Percentiles rank a stretch among this genome's conserved stretches.
phyloP scores from a whole-genome alignment of 2,329 filamentous ascomycete species.

The Ceratocystis harringtonii region DNA sequence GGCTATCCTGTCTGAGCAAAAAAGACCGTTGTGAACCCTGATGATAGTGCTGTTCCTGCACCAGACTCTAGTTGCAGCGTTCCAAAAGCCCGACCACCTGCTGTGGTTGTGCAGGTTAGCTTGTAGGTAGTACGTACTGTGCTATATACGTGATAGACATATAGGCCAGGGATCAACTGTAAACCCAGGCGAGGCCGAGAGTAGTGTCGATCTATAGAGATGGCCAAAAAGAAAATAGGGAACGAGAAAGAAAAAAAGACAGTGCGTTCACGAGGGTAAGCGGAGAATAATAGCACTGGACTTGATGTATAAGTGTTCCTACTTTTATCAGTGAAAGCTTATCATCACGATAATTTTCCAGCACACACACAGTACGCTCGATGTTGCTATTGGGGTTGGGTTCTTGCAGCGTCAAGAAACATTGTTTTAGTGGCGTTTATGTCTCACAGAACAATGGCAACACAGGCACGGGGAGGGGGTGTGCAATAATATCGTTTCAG shows the following conservation, averaged over 20 bases:
- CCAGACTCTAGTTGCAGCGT: background rate
- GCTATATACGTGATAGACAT: slow-evolving; percentile 1
- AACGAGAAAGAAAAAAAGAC: background rate
- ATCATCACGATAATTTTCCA: background rate
- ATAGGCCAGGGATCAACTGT: background rate
- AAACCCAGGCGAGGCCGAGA: background rate
- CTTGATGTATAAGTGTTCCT: background rate
- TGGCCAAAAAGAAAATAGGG: background rate
- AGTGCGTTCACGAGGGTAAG: background rate
- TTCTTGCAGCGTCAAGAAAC: background rate
- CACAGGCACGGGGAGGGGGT: background rate
- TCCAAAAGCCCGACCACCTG: background rate
- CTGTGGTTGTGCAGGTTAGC: background rate
- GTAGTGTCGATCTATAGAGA: background rate
- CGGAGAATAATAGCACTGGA: background rate
- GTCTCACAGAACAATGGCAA: background rate
- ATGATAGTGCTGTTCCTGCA: background rate
- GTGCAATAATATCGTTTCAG: background rate
- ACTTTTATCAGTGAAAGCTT: background rate
- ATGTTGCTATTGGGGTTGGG: background rate
- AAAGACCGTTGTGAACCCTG: background rate
- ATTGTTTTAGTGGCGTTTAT: slow-evolving; percentile 4
- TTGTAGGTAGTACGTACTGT: background rate
- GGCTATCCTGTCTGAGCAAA: background rate
- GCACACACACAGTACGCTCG: background rate